These are phyloP conservation scores for Pelargonium cotyledonis DNA, from an alignment of 441 rosid genomes.

Conservation along the genomic window DNA sequence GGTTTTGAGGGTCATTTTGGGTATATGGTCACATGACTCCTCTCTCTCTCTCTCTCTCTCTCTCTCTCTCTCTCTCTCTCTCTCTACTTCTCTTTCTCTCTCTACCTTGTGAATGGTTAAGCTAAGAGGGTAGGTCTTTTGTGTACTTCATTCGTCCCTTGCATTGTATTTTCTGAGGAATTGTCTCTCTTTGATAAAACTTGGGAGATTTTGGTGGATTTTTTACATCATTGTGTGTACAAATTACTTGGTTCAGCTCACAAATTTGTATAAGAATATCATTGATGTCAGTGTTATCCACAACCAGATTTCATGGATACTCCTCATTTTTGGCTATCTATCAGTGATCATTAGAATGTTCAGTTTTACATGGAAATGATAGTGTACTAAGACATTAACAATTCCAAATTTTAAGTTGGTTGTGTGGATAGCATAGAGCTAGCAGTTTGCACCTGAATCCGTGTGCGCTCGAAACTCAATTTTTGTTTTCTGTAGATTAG, in stretches of 20 bases:
- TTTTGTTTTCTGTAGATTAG: too few species aligned
- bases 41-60: not conserved
- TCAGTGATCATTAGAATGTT: too few species aligned
- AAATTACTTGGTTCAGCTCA: too few species aligned
- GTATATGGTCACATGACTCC: slow-evolving; percentile 15
- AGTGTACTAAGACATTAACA: too few species aligned
- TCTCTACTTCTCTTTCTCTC: slow-evolving; percentile 11
- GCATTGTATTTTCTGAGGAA: slow-evolving; percentile 33
- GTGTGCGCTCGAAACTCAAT: too few species aligned
- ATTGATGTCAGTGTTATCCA: too few species aligned
- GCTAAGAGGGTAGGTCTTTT: not conserved
- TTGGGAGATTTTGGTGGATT: slow-evolving; percentile 27
- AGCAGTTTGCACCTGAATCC: not conserved
- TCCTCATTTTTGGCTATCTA: too few species aligned
- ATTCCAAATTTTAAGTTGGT: too few species aligned
- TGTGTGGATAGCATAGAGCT: too few species aligned
- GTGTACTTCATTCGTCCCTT: slow-evolving; percentile 42
- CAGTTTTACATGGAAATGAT: too few species aligned
- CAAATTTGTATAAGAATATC: too few species aligned
- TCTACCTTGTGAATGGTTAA: slow-evolving; percentile 22
- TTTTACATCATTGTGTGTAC: not conserved
- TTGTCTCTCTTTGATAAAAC: slow-evolving; percentile 37
- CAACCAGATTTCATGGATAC: too few species aligned
- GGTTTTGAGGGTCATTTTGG: not conserved
- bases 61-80: slow-evolving; percentile 4